A percentile compares a stretch with the other conserved stretches of the same genome.
These are phyloP conservation scores for Kuraishia capsulata DNA, from an alignment of 805 yeast species.

Conservation along the genomic window DNA sequence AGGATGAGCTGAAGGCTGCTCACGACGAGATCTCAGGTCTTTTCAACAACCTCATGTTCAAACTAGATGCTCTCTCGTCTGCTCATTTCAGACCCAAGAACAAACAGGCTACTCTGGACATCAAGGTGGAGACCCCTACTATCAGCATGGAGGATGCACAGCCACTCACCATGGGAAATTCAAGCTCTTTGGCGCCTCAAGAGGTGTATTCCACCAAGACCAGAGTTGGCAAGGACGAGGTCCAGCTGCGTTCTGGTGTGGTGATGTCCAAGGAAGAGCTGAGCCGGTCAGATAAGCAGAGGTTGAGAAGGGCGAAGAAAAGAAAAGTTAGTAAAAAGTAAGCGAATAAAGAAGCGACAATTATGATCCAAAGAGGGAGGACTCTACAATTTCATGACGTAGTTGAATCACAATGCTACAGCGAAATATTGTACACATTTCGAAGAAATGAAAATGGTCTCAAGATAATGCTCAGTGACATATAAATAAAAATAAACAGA, in stretches of 20 bases:
- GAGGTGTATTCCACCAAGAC: conserved; percentile 61
- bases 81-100: conserved; percentile 94
- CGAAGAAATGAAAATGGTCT: too few species aligned
- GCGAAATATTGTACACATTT: too few species aligned
- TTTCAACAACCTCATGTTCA: conserved; percentile 53
- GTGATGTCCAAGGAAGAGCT: conserved; percentile 77
- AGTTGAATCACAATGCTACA: not conserved
- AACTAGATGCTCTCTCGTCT: conserved; percentile 84
- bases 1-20: conserved; percentile 60
- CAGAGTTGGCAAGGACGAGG: conserved; percentile 40
- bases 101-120: conserved; percentile 65
- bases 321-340: conserved; percentile 26
- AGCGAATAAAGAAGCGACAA: not conserved
- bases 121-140: conserved; percentile 76
- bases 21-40: conserved; percentile 72
- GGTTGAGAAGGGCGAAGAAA: conserved; percentile 81
- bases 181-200: conserved; percentile 85
- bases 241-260: conserved; percentile 66
- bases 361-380: not conserved
- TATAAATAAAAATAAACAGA: too few species aligned
- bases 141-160: conserved; percentile 94
- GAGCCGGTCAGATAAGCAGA: conserved; percentile 75
- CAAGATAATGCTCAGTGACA: too few species aligned
- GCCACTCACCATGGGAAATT: conserved; percentile 72
- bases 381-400: too few species aligned